Base-by-base conservation (phyloP, 2,329 filamentous ascomycete species). In the Rutstroemia sp. region DNA sequence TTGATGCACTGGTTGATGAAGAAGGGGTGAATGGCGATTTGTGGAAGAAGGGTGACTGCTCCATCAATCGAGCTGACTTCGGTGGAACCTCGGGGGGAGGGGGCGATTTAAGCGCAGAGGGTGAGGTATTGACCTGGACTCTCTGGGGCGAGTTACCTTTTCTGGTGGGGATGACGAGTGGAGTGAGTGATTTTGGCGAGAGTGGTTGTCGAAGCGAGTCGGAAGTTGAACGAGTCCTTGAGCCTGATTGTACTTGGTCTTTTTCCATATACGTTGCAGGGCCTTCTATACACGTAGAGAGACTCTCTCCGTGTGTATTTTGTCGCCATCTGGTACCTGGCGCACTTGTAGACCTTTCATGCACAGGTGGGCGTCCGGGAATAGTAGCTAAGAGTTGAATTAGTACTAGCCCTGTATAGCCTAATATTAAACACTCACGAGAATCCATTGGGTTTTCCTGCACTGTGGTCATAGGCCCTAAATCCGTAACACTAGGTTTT, bases 381-480 rank as follows among this genome's bases (percentile, higher is more conserved):
- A 87, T 85, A 27, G 84, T 87, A 60, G 84, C 83, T 86, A 61
- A 14, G 21, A 34, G 44, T 44, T 45, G 8, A 34, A 50, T 57
- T 27, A 57, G 54, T 57, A 51, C 54, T 57, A n/a, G 56, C 49
- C 38, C 30, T 46, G 34, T 45, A 48, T 39, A 8, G 23, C 49
- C 48, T 7, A 49, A 19, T 25, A 39, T 8, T n/a, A 17, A 45
- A 21, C 7, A 67, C 84, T 73, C 75, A 88, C 84, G 84, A 64
- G 84, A 87, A 70, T 88, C 84, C 82, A 87, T 86, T 51, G 81
- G 70, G 49, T 78, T 71, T 66, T 87, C 84, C 61, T 86, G 82
- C 14, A 87, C 83, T 1, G 83, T 86, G 5, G 83, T 85, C 83
- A 86, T 84, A 36, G 81, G 82, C 2, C 81, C 83, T 49, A 86